These are phyloP conservation scores for Pichia sp. DNA, from an alignment of 1,139 yeast genomes.

Conservation along the genomic window DNA sequence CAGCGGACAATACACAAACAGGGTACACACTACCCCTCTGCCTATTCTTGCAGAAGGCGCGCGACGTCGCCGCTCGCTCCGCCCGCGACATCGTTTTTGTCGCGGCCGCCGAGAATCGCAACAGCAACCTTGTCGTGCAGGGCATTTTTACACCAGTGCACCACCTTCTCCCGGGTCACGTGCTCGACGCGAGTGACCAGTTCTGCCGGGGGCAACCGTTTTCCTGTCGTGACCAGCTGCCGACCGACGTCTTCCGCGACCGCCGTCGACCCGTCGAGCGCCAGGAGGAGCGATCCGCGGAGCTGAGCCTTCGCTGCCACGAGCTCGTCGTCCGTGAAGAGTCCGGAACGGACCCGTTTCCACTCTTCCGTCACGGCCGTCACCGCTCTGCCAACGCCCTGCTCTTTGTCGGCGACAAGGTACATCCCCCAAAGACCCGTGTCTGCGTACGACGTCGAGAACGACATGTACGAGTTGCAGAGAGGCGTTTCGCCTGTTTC, in stretches of 20 bases:
- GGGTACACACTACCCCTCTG: too few relatives aligned
- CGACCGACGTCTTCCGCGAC: conserved; percentile 98
- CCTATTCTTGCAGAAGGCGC: too few relatives aligned
- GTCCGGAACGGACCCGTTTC: conserved; percentile 74
- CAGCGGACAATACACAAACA: too few relatives aligned
- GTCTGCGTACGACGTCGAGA: conserved; percentile 94
- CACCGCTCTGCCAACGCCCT: conserved; percentile 60
- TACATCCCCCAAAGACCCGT: conserved; percentile 98
- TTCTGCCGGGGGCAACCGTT: conserved; percentile 84
- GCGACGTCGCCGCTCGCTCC: too few relatives aligned
- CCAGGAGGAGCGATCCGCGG: conserved; percentile 82
- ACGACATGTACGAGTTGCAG: conserved; percentile 93
- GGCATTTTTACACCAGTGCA: conserved; percentile 83
- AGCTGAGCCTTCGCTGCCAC: conserved; percentile 92
- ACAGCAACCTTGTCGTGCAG: conserved; percentile 76
- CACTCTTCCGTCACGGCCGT: conserved; percentile 81
- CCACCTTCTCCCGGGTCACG: conserved; percentile 73
- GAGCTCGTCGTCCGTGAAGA: conserved; percentile 77
- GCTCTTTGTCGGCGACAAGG: conserved; percentile 70
- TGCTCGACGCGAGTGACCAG: conserved; percentile 79
- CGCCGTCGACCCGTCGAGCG: conserved; percentile 92
- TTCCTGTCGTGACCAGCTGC: conserved; percentile 92
- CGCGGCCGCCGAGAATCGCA: conserved; percentile 88
- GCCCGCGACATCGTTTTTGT: too few relatives aligned
- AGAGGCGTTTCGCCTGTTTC: conserved; percentile 44